Percentiles rank a stretch among this genome's conserved stretches.
These are phyloP conservation scores for Astragalus glycyphyllos DNA, from an alignment of 306 rosid genomes.

Conservation along the genomic window DNA sequence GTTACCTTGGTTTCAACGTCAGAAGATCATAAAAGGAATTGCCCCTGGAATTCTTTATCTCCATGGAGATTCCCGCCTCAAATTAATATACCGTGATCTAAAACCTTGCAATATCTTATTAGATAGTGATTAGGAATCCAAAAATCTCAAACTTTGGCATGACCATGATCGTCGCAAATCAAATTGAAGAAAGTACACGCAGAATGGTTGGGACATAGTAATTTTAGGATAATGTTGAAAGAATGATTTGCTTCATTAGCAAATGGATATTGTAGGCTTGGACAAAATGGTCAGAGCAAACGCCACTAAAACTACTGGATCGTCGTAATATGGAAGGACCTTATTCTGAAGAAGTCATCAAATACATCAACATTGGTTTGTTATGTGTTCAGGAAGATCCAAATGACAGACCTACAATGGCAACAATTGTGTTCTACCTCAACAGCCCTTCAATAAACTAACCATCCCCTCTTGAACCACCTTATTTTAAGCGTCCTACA, in stretches of 20 bases:
- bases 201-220: conserved; percentile 54
- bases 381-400: conserved; percentile 57
- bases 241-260: neutral
- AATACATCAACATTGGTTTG: conserved; percentile 53
- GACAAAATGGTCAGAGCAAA: conserved; percentile 51
- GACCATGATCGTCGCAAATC: conserved; percentile 39
- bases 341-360: conserved; percentile 44
- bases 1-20: conserved; percentile 37
- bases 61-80: conserved; percentile 45
- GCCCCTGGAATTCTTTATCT: conserved; percentile 45
- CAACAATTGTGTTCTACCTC: conserved; percentile 38
- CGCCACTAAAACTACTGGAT: conserved; percentile 45
- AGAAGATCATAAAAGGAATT: conserved; percentile 43
- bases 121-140: conserved; percentile 37
- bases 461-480: conserved; percentile 43
- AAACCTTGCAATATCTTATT: conserved; percentile 48
- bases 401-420: conserved; percentile 52
- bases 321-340: conserved; percentile 28
- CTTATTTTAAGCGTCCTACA: conserved; percentile 21
- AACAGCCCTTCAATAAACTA: conserved; percentile 38
- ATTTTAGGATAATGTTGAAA: conserved; percentile 11
- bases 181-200: conserved; percentile 30
- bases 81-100: conserved; percentile 51
- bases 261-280: conserved; percentile 44
- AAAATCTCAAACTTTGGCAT: conserved; percentile 55